These are phyloP conservation scores for Murraya koenigii DNA, from an alignment of 345 rosid genomes.

Conservation along the genomic window DNA sequence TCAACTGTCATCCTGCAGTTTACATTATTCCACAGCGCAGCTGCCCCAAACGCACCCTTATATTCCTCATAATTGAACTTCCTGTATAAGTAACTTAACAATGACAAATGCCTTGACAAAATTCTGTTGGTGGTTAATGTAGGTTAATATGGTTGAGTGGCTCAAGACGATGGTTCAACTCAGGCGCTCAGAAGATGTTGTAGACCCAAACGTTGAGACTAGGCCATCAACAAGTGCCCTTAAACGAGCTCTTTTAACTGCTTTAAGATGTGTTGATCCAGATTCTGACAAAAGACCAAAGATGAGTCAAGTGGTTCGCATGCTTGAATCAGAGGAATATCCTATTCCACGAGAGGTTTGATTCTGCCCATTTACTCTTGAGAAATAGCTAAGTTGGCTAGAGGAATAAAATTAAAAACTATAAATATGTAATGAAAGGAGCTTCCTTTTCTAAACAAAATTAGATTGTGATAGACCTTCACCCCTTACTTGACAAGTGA, in stretches of 20 bases:
- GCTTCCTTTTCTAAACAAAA: background rate
- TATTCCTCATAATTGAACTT: background rate
- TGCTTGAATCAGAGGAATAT: conserved; percentile 94
- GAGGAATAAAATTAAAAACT: background rate
- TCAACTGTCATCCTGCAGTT: background rate
- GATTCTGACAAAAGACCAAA: conserved; percentile 91
- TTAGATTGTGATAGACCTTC: background rate
- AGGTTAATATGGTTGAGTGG: conserved; percentile 98
- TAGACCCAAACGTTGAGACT: conserved; percentile 70
- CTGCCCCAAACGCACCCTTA: too few relatives aligned
- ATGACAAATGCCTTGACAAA: background rate
- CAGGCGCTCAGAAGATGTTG: conserved; percentile 79
- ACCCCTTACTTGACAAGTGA: background rate
- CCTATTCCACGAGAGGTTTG: conserved; percentile 83
- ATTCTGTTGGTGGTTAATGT: conserved; percentile 22
- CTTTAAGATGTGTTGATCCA: conserved; percentile 95
- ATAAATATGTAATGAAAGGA: background rate
- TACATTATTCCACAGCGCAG: background rate
- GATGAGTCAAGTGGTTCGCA: conserved; percentile 94
- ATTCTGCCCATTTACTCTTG: conserved; percentile 9
- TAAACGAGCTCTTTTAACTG: conserved; percentile 86
- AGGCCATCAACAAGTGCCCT: conserved; percentile 84
- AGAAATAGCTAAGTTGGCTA: background rate
- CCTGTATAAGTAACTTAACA: background rate
- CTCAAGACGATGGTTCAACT: conserved; percentile 88